A percentile compares a stretch with the other conserved stretches of the same genome.
Evolutionary conservation across 768 basidiomycete genomes (phyloP).

Genomic region (Agaricus blazei): DNA sequence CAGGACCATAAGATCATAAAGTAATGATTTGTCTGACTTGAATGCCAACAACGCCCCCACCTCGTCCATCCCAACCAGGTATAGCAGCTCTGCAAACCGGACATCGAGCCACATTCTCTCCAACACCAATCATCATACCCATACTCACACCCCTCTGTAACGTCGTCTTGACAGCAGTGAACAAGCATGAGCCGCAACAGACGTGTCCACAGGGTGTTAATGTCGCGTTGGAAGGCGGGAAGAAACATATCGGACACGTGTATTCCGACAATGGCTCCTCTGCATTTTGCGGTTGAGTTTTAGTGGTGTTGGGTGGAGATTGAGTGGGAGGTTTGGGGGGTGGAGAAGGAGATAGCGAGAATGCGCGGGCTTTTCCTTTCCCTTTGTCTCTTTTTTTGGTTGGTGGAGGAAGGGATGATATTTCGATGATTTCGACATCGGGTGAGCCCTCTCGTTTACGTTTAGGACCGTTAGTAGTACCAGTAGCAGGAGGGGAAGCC

Average conservation of each 20-base stretch:
- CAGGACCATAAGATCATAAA: constrained; percentile 16
- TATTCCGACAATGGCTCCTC: constrained; percentile 50
- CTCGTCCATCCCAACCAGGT: constrained; percentile 66
- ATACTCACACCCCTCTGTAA: constrained; percentile 39
- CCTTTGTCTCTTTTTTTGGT: neutral
- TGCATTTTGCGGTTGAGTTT: constrained; percentile 14
- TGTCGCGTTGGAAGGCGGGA: constrained; percentile 67
- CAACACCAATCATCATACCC: constrained; percentile 12
- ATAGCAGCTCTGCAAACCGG: constrained; percentile 68
- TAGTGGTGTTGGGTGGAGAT: constrained; percentile 5
- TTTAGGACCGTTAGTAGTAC: constrained; percentile 2
- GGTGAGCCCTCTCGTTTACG: constrained; percentile 8
- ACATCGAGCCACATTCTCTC: constrained; percentile 36
- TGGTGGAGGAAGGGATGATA: neutral
- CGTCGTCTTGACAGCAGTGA: constrained; percentile 63
- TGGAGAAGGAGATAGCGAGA: neutral
- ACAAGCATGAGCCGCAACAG: constrained; percentile 72
- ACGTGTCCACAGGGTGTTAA: constrained; percentile 80
- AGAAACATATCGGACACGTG: constrained; percentile 78
- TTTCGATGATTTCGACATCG: constrained; percentile 12
- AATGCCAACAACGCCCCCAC: constrained; percentile 62
- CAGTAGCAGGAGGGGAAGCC: neutral
- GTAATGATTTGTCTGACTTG: constrained; percentile 41
- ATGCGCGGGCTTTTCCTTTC: constrained; percentile 5
- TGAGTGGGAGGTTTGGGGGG: constrained; percentile 6